Conservation (phyloP, 225 moss, liverwort and hornwort species). For the Straminergon stramineum region DNA sequence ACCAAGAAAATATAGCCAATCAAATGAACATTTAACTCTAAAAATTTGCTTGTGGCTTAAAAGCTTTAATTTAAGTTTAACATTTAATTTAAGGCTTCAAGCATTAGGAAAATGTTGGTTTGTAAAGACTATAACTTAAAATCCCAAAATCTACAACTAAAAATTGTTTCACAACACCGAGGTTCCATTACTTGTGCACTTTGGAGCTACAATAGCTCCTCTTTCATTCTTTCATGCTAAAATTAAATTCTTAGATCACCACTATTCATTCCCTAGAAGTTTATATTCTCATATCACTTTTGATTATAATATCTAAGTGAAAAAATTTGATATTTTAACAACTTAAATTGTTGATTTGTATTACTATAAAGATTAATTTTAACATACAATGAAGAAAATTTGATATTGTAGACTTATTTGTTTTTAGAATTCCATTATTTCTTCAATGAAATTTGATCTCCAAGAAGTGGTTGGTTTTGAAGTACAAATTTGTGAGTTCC, state of each 20-base stretch:
- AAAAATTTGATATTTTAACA: neutral
- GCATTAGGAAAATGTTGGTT: neutral
- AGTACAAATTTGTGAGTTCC: neutral
- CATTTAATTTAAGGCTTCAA: neutral
- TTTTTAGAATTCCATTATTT: neutral
- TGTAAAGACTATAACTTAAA: neutral
- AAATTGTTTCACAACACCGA: neutral
- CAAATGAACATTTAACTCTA: neutral
- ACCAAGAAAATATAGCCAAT: neutral
- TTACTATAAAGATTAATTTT: neutral
- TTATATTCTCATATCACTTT: neutral
- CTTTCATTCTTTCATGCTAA: neutral
- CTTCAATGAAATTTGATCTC: neutral
- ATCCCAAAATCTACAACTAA: neutral
- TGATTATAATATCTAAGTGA: neutral
- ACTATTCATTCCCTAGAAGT: neutral
- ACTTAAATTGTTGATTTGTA: neutral
- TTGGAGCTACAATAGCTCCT: neutral
- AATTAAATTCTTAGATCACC: neutral
- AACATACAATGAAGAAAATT: neutral
- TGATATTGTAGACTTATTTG: neutral
- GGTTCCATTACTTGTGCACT: neutral
- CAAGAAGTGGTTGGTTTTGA: neutral
- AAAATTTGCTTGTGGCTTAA: rapidly evolving
- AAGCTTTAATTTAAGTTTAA: neutral